These are phyloP conservation scores for Cudoniella acicularis DNA, from an alignment of 495 filamentous ascomycete species.

Conservation along the genomic window DNA sequence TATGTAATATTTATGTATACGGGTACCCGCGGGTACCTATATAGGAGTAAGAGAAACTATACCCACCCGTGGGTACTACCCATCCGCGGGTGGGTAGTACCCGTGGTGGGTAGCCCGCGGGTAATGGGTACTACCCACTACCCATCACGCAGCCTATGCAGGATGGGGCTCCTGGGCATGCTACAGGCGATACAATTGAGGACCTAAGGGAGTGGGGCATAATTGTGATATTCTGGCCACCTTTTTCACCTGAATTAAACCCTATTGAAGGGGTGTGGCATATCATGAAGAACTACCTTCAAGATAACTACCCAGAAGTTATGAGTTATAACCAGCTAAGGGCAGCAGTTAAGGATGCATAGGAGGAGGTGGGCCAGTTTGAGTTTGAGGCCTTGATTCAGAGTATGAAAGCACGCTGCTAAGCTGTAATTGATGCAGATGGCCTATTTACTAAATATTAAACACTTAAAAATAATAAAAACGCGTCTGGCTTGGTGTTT, in stretches of 20 bases:
- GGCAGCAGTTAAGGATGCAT: neutral
- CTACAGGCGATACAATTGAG: constrained; percentile 3
- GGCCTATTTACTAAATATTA: constrained; percentile 10
- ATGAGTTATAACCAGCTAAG: neutral
- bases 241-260: constrained; percentile 27
- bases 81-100: too few species aligned
- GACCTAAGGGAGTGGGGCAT: constrained; percentile 6
- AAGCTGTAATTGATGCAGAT: neutral
- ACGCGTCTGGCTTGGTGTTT: too few species aligned
- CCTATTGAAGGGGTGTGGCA: constrained; percentile 27
- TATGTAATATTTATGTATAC: too few species aligned
- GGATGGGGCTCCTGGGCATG: constrained; percentile 22
- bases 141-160: too few species aligned
- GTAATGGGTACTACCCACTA: too few species aligned
- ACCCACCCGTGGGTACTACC: too few species aligned
- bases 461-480: too few species aligned
- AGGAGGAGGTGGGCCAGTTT: neutral
- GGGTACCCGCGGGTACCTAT: too few species aligned
- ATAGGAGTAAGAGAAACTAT: neutral
- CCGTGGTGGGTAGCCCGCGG: too few species aligned
- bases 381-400: neutral
- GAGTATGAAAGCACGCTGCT: neutral
- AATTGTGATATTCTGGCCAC: constrained; percentile 22
- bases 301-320: neutral
- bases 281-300: constrained; percentile 25